Percentiles rank a stretch among this genome's conserved stretches.
phyloP scores from a whole-genome alignment of 1,284 basidiomycete genomes.

The Leccinum fuscescens region DNA sequence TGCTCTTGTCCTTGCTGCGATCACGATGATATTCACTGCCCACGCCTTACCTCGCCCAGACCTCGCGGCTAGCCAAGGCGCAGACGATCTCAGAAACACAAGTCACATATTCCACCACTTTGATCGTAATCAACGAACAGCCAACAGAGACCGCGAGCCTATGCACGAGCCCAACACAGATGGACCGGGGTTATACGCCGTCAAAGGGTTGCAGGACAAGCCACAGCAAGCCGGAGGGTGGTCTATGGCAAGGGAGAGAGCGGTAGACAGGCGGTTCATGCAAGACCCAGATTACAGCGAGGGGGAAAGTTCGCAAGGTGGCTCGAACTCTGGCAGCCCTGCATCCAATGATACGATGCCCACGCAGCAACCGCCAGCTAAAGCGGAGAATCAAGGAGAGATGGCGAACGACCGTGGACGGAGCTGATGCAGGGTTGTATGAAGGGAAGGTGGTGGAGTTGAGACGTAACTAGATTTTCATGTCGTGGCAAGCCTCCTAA shows the following conservation, averaged over 20 bases:
- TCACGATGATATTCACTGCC: conserved; percentile 20
- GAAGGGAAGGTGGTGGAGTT: conserved; percentile 1
- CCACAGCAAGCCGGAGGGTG: neutral
- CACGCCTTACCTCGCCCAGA: conserved; percentile 24
- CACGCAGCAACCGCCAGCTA: conserved; percentile 11
- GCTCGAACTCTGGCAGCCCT: conserved; percentile 6
- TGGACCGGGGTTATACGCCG: neutral
- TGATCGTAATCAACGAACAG: conserved; percentile 32
- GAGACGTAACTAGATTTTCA: neutral
- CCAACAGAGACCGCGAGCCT: conserved; percentile 14
- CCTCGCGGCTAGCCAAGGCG: conserved; percentile 20
- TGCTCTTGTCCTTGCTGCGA: conserved; percentile 24
- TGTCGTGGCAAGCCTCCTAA: neutral
- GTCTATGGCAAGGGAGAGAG: conserved; percentile 1
- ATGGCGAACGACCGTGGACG: conserved; percentile 5
- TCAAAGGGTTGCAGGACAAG: neutral
- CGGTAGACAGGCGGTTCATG: conserved; percentile 21
- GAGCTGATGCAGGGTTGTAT: conserved; percentile 1
- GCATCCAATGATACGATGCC: conserved; percentile 12
- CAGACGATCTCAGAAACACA: conserved; percentile 22
- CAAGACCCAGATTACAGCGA: conserved; percentile 31
- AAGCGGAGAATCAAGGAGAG: conserved; percentile 1
- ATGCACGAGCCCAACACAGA: conserved; percentile 1
- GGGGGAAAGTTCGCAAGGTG: conserved; percentile 1
- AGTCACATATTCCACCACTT: conserved; percentile 31